Percentiles rank a stretch among this genome's conserved stretches.
Conservation (phyloP, 225 moss, liverwort and hornwort species). For the Sphagnum tenellum region DNA sequence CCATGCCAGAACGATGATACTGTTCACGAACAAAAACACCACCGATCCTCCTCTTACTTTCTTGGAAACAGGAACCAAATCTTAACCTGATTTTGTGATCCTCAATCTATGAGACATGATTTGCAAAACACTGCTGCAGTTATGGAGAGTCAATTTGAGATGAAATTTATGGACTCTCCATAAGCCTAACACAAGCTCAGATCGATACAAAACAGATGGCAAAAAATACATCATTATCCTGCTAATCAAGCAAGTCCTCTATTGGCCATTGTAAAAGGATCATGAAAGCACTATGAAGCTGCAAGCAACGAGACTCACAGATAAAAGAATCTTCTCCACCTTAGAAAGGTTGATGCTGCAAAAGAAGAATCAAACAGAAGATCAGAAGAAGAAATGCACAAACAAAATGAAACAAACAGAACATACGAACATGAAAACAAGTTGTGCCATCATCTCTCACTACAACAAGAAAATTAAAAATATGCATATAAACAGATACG, state of each 20-base stretch:
- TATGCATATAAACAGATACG: not conserved
- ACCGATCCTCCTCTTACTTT: not conserved
- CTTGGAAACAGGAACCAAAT: no score
- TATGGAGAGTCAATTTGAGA: not conserved
- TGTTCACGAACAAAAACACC: constrained; percentile 7
- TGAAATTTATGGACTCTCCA: not conserved
- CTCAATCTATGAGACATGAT: not conserved
- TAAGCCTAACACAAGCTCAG: not conserved
- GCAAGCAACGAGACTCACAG: constrained; percentile 22
- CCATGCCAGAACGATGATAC: constrained; percentile 49
- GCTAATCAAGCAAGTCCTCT: no score
- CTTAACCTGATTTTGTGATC: not conserved
- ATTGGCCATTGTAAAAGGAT: no score
- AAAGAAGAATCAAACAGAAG: not conserved
- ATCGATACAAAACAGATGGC: not conserved
- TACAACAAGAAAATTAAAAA: not conserved
- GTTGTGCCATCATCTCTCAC: not conserved
- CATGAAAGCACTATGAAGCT: no score
- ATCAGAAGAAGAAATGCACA: no score
- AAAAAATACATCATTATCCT: not conserved
- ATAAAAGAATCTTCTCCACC: constrained; percentile 41
- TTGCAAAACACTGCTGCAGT: not conserved
- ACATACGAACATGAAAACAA: not conserved
- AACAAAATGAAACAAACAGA: not conserved
- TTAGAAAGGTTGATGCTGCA: constrained; percentile 42